Evolutionary conservation across 73 alveolate genomes (phyloP), one percentile per base, ranked within the genome.

Genomic region (Stentor coeruleus): DNA sequence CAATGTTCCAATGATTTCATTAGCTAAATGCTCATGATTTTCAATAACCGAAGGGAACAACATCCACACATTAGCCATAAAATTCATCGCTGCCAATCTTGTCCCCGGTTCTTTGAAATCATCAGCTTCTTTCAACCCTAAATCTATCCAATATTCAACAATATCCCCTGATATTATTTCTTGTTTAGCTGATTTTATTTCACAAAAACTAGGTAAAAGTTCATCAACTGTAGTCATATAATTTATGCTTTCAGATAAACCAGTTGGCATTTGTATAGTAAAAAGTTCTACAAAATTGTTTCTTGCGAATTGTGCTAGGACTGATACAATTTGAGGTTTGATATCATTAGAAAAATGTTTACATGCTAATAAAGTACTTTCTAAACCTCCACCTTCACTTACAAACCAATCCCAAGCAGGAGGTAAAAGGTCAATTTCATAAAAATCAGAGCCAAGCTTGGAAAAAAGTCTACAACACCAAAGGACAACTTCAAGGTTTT

Each of bases 331-430:
- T n/a, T 55, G 85, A n/a, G 40, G 81, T 85, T 89, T 92, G 39
- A 93, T 74, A 35, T 92, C 97, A 58, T 90, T 86, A 42, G 81
- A 90, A 87, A 88, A 96, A 80, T 94, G 91, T 76, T 93, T 89
- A 37, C 87, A 86, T 26, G 96, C 93, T 81, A 93, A 77, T 33
- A 93, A 80, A 79, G 95, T 84, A 3, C 96, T 87, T 66, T 93
- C 95, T 74, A 93, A 73, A 2, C 98, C 98, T 55, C 97, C 97
- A 58, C 87, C 83, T 39, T 94, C 96, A 6, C 92, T 81, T 30
- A 93, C 84, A 58, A 93, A 93, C 98, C 98, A 93, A 76, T 93
- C 98, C 90, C 97, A 91, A 38, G 97, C 94, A 30, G 93, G 89
- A 60, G 93, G 83, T 57, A 91, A 84, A 80, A 93, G 79, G 57